phyloP scores from a whole-genome alignment of 352 stramenopile genomes.

The Peronospora tabacina region DNA sequence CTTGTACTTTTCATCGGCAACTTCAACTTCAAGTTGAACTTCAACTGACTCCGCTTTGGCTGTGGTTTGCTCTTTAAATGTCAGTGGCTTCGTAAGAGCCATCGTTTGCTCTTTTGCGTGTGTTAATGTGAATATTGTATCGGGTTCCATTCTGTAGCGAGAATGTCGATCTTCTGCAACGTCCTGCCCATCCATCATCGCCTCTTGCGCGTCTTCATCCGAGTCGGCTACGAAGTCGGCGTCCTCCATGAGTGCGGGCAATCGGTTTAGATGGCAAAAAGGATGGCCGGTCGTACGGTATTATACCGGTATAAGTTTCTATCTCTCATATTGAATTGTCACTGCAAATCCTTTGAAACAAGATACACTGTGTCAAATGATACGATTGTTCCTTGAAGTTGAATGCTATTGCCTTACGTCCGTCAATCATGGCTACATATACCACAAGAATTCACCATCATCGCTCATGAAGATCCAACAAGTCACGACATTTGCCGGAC shows the following conservation, averaged over 20 bases:
- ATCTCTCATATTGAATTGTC: no score
- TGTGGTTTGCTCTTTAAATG: constrained; percentile 4
- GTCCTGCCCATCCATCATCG: constrained; percentile 12
- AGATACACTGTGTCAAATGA: background rate
- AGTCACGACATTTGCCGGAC: constrained; percentile 12
- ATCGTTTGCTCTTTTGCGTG: constrained; percentile 1
- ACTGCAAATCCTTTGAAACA: background rate
- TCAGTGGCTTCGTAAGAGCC: background rate
- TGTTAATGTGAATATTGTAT: background rate
- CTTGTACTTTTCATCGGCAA: background rate
- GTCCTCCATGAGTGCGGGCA: constrained; percentile 29
- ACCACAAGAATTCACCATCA: background rate
- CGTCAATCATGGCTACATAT: background rate
- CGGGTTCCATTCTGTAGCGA: constrained; percentile 1
- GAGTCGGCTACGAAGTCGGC: constrained; percentile 52
- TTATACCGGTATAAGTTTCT: background rate
- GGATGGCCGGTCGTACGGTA: constrained; percentile 5
- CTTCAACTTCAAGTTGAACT: background rate
- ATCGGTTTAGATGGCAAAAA: constrained; percentile 7
- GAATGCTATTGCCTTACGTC: background rate
- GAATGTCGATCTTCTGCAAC: constrained; percentile 6
- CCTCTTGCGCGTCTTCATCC: constrained; percentile 35
- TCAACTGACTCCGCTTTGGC: background rate
- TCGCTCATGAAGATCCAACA: constrained; percentile 19
- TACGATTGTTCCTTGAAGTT: background rate